A percentile compares a stretch with the other conserved stretches of the same genome.
Evolutionary conservation across 805 yeast genomes (phyloP).

Genomic region (Wickerhamomyces alni): DNA sequence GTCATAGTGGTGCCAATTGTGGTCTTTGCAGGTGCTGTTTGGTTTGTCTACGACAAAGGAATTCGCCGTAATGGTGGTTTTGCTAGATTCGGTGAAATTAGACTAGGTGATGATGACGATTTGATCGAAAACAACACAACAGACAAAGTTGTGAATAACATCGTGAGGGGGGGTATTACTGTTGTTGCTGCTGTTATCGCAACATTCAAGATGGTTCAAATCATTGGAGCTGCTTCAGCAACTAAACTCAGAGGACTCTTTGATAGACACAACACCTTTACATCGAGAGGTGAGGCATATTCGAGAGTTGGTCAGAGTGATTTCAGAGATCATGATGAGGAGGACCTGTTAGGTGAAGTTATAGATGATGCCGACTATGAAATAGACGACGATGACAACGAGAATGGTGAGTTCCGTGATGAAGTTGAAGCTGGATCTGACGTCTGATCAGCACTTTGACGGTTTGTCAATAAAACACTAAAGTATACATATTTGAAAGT

Average conservation of each 20-base stretch:
- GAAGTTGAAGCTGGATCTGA: background rate
- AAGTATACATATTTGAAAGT: no score
- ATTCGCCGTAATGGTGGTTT: constrained; percentile 65
- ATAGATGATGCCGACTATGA: constrained; percentile 20
- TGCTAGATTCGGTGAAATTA: constrained; percentile 75
- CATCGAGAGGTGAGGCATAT: constrained; percentile 19
- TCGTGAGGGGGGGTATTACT: constrained; percentile 28
- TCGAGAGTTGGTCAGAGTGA: constrained; percentile 13
- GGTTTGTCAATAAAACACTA: no score
- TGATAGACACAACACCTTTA: constrained; percentile 16
- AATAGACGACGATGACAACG: constrained; percentile 21
- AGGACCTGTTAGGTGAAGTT: constrained; percentile 17
- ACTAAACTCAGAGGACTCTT: constrained; percentile 12
- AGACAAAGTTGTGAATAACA: constrained; percentile 54
- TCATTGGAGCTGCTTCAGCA: constrained; percentile 15
- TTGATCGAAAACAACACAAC: constrained; percentile 49
- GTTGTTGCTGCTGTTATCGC: constrained; percentile 27
- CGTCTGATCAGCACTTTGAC: no score
- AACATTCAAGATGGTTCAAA: constrained; percentile 24
- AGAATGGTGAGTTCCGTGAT: background rate
- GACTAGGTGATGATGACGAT: constrained; percentile 74
- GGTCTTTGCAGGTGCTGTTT: constrained; percentile 33
- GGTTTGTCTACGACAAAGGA: constrained; percentile 65
- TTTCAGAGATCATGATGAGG: constrained; percentile 19
- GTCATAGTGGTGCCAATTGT: constrained; percentile 52